Percentiles rank a stretch among this genome's conserved stretches.
phyloP scores from a whole-genome alignment of 1,139 yeast species.

The Yamadazyma atlantica region DNA sequence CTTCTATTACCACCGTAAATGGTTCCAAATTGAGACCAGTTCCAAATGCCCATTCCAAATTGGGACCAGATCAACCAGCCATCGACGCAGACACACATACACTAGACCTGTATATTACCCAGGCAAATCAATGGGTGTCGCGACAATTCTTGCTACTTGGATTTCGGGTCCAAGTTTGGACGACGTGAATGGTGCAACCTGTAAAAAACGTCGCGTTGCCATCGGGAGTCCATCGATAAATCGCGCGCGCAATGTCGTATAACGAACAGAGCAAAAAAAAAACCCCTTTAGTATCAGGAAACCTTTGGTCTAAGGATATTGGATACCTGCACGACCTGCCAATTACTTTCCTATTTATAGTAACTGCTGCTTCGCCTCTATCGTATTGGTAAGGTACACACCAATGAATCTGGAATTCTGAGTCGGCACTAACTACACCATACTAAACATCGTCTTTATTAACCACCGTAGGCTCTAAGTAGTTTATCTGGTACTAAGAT shows the following conservation, averaged over 20 bases:
- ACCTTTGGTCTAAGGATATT: background rate
- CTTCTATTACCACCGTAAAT: background rate
- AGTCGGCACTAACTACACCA: too few relatives aligned
- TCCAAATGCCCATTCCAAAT: background rate
- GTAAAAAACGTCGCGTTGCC: background rate
- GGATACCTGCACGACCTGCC: background rate
- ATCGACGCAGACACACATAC: too few relatives aligned
- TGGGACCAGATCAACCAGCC: background rate
- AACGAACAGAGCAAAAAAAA: too few relatives aligned
- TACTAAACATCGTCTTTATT: background rate
- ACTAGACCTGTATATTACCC: background rate
- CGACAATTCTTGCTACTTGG: background rate
- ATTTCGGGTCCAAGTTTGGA: background rate
- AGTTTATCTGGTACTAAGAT: too few relatives aligned
- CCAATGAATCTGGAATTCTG: too few relatives aligned
- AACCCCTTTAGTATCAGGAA: too few relatives aligned
- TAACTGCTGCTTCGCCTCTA: slow-evolving; percentile 2
- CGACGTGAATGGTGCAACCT: background rate
- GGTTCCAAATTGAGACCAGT: background rate
- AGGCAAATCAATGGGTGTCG: background rate
- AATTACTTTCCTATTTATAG: slow-evolving; percentile 4
- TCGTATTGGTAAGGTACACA: too few relatives aligned
- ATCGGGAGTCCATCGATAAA: too few relatives aligned
- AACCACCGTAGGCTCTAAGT: too few relatives aligned
- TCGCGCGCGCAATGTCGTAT: too few relatives aligned